These are phyloP conservation scores for Candida easanensis DNA, from an alignment of 805 yeast species.

Conservation along the genomic window DNA sequence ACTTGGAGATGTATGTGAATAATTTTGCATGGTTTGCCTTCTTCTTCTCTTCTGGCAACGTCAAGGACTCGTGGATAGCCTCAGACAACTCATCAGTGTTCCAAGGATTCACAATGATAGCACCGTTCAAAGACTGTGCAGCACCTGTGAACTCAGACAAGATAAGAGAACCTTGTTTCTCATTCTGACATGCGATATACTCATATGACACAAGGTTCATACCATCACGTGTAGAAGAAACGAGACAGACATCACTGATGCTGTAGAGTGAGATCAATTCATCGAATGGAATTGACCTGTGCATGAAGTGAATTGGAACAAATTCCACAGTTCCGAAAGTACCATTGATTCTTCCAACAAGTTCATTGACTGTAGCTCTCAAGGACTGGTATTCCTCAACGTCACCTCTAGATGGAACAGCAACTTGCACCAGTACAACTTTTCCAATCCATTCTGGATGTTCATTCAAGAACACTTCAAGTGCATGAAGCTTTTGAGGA, in stretches of 20 bases:
- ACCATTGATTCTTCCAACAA: slow-evolving; percentile 96
- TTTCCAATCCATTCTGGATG: slow-evolving; percentile 99
- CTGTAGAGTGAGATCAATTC: slow-evolving; percentile 88
- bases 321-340: slow-evolving; percentile 95
- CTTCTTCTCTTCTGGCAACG: slow-evolving; percentile 80
- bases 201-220: slow-evolving; percentile 97
- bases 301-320: slow-evolving; percentile 96
- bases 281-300: slow-evolving; percentile 84
- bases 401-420: slow-evolving; percentile 96
- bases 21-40: slow-evolving; percentile 76
- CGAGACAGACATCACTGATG: slow-evolving; percentile 85
- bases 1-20: slow-evolving; percentile 85
- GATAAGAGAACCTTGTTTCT: slow-evolving; percentile 80
- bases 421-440: slow-evolving; percentile 92
- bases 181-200: slow-evolving; percentile 92
- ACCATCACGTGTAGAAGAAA: slow-evolving; percentile 95
- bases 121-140: slow-evolving; percentile 96
- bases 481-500: slow-evolving; percentile 95
- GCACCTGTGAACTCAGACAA: slow-evolving; percentile 98
- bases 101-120: slow-evolving; percentile 96
- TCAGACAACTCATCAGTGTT: slow-evolving; percentile 90
- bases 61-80: slow-evolving; percentile 82
- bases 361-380: slow-evolving; percentile 91
- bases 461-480: slow-evolving; percentile 85
- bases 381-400: slow-evolving; percentile 96